These are phyloP conservation scores for Penicillium glabrum DNA, from an alignment of 2,329 filamentous ascomycete genomes.

Conservation along the genomic window DNA sequence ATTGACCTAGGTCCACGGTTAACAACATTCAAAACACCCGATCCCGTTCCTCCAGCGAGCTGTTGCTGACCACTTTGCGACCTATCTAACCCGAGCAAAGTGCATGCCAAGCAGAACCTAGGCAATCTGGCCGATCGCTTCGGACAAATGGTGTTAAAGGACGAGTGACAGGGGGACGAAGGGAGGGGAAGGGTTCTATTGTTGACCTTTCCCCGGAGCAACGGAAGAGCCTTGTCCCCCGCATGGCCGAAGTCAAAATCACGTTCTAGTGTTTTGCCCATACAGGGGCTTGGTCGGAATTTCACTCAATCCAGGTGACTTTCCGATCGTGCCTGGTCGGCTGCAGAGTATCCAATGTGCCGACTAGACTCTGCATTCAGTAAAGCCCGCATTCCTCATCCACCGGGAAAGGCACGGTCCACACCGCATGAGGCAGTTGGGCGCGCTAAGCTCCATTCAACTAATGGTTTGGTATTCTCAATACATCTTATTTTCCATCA, in stretches of 20 bases:
- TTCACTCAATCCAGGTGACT: neutral
- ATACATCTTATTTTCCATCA: neutral
- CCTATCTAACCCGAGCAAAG: neutral
- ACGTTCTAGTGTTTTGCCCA: neutral
- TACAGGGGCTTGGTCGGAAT: neutral
- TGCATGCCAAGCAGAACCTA: neutral
- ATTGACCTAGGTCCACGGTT: neutral
- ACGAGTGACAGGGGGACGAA: neutral
- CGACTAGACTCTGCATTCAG: neutral
- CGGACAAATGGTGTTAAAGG: conserved; percentile 14
- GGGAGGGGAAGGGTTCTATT: neutral
- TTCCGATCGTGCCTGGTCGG: neutral
- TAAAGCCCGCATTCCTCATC: neutral
- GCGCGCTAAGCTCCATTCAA: neutral
- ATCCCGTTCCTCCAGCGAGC: neutral
- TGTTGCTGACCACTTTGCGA: neutral
- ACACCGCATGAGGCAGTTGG: conserved; percentile 3
- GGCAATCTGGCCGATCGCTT: conserved; percentile 6
- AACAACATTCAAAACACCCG: neutral
- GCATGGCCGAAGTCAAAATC: conserved; percentile 33
- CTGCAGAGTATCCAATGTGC: neutral
- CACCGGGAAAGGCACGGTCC: neutral
- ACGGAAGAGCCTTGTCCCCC: conserved; percentile 33
- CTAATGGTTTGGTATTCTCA: neutral
- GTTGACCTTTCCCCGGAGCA: conserved; percentile 33